Evolutionary conservation across 192 early-diverging fungal genomes (phyloP), one percentile per base, ranked within the genome.

Genomic region (Coemansia erecta): DNA sequence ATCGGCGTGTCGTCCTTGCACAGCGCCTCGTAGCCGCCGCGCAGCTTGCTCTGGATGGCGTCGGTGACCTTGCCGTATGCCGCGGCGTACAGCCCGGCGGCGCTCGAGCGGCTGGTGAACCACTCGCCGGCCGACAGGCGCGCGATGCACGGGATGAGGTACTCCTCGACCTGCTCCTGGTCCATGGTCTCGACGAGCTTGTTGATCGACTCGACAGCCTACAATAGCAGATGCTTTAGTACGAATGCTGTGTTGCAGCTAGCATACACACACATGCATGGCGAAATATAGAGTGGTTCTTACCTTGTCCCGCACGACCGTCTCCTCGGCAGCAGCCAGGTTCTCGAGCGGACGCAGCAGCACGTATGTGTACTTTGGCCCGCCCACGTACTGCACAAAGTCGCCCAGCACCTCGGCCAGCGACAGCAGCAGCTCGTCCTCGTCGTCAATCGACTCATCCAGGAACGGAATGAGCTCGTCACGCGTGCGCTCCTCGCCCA

Each of bases 391-490:
- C 63, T 94, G 90, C 52, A 91, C 85, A 79, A 99, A 94, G 68
- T 88, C 81, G 18, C 93, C 95, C 43, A 99, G 85, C 60, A 97
- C 90, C 72, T 96, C 92, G 14, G 95, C 97, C 39, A 99, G 80
- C 39, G 92, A 89, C 18, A 95, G 64, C 56, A 99, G 72, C 33
- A 99, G 88, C 72, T 99, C 97, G 72, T 99, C 97, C 67, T 99
- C 97, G 70, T 99, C 97, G 77, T 99, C 95, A 66, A 96, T 95
- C 13, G 94, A 94, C 82, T 99, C 97, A 83, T 98, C 95, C 44
- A 99, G 83, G 69, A 99, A 99, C 18, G 95, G 95, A 77, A 99
- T 87, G 26, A 99, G 87, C 81, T 99, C 97, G 33, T 89, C 87
- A 28, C 97, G 84, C 37, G 97, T 92, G 50, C 97, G 87, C 75